Percentiles rank a stretch among this genome's conserved stretches.
Evolutionary conservation across 768 basidiomycete species (phyloP).

Genomic region (Tricholoma terreum): DNA sequence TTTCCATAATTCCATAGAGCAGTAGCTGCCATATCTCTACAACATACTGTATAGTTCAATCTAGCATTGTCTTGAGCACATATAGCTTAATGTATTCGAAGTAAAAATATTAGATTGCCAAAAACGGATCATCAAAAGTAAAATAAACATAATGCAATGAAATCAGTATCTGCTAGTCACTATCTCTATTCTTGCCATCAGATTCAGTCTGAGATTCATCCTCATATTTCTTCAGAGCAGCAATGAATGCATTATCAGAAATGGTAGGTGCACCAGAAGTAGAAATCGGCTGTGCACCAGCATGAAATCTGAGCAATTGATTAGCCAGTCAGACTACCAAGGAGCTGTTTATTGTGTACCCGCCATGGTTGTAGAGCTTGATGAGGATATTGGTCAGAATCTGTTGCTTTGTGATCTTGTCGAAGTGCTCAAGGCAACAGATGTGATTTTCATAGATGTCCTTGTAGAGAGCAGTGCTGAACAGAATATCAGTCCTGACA

Average conservation of each 20-base stretch:
- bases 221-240: not conserved
- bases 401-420: not conserved
- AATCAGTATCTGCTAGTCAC: not conserved
- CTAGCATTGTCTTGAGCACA: not conserved
- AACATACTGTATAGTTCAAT: not conserved
- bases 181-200: not conserved
- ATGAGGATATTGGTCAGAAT: not conserved
- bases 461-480: constrained; percentile 12
- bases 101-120: not conserved
- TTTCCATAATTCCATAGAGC: not conserved
- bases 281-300: not conserved
- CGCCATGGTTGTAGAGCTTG: not conserved
- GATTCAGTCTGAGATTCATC: not conserved
- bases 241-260: not conserved
- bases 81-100: not conserved
- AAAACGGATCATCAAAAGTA: not conserved
- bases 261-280: not conserved
- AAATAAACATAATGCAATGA: not conserved
- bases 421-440: not conserved
- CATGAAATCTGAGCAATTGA: not conserved
- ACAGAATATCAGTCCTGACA: constrained; percentile 10
- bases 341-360: not conserved
- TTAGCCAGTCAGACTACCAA: not conserved
- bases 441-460: constrained; percentile 6
- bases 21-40: not conserved